Evolutionary conservation across 2,329 filamentous ascomycete species (phyloP), one percentile per base, ranked within the genome.

Genomic region (Elsinoe fawcettii): DNA sequence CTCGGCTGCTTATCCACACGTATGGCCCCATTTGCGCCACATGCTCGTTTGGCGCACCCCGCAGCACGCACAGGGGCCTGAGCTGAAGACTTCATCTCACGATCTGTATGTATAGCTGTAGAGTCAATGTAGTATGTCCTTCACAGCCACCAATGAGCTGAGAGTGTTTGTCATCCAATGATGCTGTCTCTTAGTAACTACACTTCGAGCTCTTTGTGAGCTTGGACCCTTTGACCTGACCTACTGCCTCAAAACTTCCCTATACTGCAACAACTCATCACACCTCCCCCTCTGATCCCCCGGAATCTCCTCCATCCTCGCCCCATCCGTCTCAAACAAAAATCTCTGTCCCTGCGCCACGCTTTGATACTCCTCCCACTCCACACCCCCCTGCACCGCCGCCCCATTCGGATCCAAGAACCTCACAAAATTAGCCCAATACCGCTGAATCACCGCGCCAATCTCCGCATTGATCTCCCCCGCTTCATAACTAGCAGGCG

Each of bases 371-470:
- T 68, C 66, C 60, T 72, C 68, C 83, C 83, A 86, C 56, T 69
- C 69, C 2, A 80, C 79, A 43, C 73, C 73, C 0, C 74, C 76
- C 0, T 60, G 36, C 43, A 69, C 61, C 7, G 80, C 75, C 56
- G 76, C 70, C 14, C 63, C 73, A 66, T 90, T 91, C 0, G 87
- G 87, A 67, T 91, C 75, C 36, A 82, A 76, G 0, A 75, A 75
- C 23, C 80, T 73, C 60, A 91, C 82, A 66, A 91, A 91, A 61
- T 83, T 87, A 1, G 83, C 81, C 85, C 86, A 90, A 69, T 90
- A 91, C 0, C 76, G 78, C 65, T 88, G 84, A 25, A 87, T 78
- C 0, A 86, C 70, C 0, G 80, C 75, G 1, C 86, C 76, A 5
- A 86, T 81, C 0, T 66, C 66, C 1, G 73, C 77, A 61, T 90